These are phyloP conservation scores for Lentinula detonsa DNA, from an alignment of 768 basidiomycete species.

Conservation along the genomic window DNA sequence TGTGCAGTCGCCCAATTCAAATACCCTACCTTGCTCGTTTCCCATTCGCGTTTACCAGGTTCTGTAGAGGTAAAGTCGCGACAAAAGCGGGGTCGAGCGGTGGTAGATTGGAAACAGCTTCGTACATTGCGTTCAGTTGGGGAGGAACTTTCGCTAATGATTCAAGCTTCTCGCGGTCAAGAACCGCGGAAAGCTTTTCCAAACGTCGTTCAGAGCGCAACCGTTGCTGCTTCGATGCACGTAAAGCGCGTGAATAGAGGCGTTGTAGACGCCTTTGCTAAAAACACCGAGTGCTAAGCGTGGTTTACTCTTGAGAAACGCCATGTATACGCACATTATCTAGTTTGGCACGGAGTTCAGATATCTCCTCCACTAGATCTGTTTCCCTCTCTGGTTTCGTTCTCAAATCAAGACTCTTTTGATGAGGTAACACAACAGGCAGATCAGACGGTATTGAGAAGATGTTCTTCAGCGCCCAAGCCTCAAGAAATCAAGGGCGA, in stretches of 20 bases:
- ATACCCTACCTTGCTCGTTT: slow-evolving; percentile 69
- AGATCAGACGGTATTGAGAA: slow-evolving; percentile 70
- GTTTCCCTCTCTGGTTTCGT: slow-evolving; percentile 51
- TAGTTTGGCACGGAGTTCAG: slow-evolving; percentile 57
- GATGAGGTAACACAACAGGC: slow-evolving; percentile 71
- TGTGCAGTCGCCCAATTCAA: slow-evolving; percentile 69
- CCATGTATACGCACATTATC: slow-evolving; percentile 50
- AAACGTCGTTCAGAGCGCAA: slow-evolving; percentile 39
- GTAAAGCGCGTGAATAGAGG: slow-evolving; percentile 47
- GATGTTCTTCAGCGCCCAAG: slow-evolving; percentile 84
- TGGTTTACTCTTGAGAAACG: slow-evolving; percentile 2
- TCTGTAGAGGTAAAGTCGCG: slow-evolving; percentile 34
- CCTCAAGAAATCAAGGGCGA: slow-evolving; percentile 88
- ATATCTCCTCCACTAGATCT: slow-evolving; percentile 61
- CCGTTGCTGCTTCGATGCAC: slow-evolving; percentile 37
- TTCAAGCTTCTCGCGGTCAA: slow-evolving; percentile 34
- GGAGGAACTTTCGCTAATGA: slow-evolving; percentile 32
- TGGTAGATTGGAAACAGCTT: slow-evolving; percentile 43
- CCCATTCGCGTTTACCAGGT: slow-evolving; percentile 73
- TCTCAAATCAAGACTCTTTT: slow-evolving; percentile 63
- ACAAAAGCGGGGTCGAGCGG: slow-evolving; percentile 31
- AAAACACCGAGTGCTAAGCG: neutral
- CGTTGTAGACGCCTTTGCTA: slow-evolving; percentile 67
- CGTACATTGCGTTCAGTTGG: slow-evolving; percentile 39
- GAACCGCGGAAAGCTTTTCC: slow-evolving; percentile 32